Evolutionary conservation across 163 green algal genomes (phyloP).

Genomic region (Chlorella variabilis): DNA sequence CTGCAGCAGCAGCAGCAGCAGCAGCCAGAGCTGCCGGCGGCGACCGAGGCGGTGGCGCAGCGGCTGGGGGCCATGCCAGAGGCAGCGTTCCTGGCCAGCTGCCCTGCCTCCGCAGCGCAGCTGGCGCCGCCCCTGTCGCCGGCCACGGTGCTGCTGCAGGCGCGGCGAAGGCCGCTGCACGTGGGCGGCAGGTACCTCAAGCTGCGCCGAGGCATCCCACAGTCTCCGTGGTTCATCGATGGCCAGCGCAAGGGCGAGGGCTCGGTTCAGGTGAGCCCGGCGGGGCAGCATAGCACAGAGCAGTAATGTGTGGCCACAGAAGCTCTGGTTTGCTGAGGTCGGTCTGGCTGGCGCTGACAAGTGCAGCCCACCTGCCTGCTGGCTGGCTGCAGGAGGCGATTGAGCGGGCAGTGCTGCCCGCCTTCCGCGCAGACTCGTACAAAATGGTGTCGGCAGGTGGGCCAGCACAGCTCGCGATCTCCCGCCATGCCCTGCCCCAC

Average conservation of each 20-base stretch:
- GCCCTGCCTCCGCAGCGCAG: neutral
- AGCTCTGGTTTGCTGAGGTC: too few relatives aligned
- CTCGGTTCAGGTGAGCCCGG: conserved; percentile 37
- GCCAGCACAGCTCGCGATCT: too few relatives aligned
- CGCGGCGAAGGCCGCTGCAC: conserved; percentile 43
- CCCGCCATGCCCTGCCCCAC: neutral
- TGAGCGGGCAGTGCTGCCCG: conserved; percentile 39
- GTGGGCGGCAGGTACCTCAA: conserved; percentile 77
- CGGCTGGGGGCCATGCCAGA: conserved; percentile 1
- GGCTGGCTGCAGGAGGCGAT: conserved; percentile 54
- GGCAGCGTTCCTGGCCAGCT: neutral
- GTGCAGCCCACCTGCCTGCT: neutral
- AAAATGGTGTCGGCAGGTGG: conserved; percentile 50
- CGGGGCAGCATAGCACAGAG: too few relatives aligned
- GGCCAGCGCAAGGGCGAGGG: conserved; percentile 50
- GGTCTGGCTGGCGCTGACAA: neutral
- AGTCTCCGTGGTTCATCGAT: conserved; percentile 56
- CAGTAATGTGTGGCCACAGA: too few relatives aligned
- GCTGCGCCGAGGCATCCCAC: conserved; percentile 54
- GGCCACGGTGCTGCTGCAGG: conserved; percentile 12
- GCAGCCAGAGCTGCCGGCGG: neutral
- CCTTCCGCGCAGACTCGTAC: conserved; percentile 35
- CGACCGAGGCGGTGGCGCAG: conserved; percentile 5
- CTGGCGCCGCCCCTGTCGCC: neutral
- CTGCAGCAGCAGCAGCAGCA: conserved; percentile 15